These are phyloP conservation scores for Austropuccinia psidii DNA, from an alignment of 1,284 basidiomycete genomes.

Conservation along the genomic window DNA sequence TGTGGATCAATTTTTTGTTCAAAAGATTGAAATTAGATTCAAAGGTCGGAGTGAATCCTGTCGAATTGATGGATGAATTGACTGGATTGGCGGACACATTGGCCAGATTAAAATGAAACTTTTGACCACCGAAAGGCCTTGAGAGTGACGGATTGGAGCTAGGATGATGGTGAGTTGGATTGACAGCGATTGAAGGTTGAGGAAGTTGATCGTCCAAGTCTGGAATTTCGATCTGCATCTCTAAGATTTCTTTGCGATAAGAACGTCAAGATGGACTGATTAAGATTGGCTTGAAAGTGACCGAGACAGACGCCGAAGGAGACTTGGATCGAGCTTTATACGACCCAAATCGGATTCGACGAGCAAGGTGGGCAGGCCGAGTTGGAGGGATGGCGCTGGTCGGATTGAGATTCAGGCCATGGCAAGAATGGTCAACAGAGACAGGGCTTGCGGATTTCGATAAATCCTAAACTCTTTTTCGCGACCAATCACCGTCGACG, in stretches of 20 bases:
- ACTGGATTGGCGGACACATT: not conserved
- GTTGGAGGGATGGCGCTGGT: not conserved
- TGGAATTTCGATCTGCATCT: slow-evolving; percentile 37
- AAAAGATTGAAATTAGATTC: not conserved
- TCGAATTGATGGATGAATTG: not conserved
- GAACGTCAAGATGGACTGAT: not conserved
- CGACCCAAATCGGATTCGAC: not conserved
- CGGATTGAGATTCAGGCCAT: not conserved
- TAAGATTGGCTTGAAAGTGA: not conserved
- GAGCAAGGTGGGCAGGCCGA: not conserved
- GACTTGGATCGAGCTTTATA: not conserved
- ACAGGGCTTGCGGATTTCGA: no score
- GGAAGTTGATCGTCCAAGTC: slow-evolving; percentile 30
- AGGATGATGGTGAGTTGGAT: not conserved
- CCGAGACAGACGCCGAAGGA: not conserved
- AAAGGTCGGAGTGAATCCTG: not conserved
- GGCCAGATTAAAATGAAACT: not conserved
- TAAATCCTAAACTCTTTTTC: no score
- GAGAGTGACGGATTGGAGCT: slow-evolving; percentile 17
- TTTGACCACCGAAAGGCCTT: slow-evolving; percentile 31
- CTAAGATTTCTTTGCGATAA: no score
- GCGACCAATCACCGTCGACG: no score
- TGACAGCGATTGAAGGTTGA: not conserved
- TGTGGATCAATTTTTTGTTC: not conserved
- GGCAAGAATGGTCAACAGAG: no score